Evolutionary conservation across 805 yeast genomes (phyloP).

Genomic region (Metschnikowia picachoensis): DNA sequence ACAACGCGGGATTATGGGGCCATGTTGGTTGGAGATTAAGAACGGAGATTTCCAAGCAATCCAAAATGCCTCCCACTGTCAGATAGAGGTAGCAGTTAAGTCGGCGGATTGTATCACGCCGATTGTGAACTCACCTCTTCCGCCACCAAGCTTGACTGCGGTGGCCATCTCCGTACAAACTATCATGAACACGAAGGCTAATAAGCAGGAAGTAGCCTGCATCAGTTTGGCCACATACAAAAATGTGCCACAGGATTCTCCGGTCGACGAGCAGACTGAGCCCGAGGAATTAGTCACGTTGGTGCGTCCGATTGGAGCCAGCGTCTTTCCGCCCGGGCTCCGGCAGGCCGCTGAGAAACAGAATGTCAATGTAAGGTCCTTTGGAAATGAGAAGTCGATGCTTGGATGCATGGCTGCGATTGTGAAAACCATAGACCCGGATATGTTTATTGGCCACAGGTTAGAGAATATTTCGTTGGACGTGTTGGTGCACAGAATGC

Average conservation of each 20-base stretch:
- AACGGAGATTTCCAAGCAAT: conserved; percentile 57
- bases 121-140: conserved; percentile 37
- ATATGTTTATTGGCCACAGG: conserved; percentile 83
- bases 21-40: conserved; percentile 86
- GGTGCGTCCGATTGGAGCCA: conserved; percentile 70
- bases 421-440: conserved; percentile 79
- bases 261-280: conserved; percentile 55
- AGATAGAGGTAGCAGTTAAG: conserved; percentile 62
- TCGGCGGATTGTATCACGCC: conserved; percentile 48
- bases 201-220: conserved; percentile 83
- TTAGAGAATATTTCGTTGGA: conserved; percentile 76
- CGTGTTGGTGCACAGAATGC: conserved; percentile 76
- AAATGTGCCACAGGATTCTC: conserved; percentile 69
- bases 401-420: conserved; percentile 71
- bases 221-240: conserved; percentile 72
- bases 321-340: conserved; percentile 73
- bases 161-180: conserved; percentile 80
- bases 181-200: conserved; percentile 64
- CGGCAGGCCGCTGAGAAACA: conserved; percentile 54
- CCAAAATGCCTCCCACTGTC: conserved; percentile 72
- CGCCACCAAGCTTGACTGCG: conserved; percentile 64
- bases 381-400: conserved; percentile 71
- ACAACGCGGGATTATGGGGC: conserved; percentile 88
- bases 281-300: conserved; percentile 67
- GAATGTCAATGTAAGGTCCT: conserved; percentile 49